Evolutionary conservation across 768 basidiomycete species (phyloP), one percentile per base, ranked within the genome.

Genomic region (Cystofilobasidium ferigula): DNA sequence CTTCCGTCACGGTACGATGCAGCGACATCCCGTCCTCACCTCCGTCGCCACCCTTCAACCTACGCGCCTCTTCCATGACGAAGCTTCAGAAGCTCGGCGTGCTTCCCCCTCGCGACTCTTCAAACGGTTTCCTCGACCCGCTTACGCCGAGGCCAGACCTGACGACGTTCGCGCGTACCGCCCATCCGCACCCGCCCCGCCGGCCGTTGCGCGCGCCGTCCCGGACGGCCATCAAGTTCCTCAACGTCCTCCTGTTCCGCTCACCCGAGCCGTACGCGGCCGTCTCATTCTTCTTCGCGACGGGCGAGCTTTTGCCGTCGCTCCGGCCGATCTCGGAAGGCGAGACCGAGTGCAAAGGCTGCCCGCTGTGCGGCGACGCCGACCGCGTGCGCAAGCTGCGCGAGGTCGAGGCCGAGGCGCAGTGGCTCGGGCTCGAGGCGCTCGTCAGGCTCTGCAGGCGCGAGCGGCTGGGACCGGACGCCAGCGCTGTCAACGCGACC

Each of bases 61-160:
- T 67, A 12, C 59, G 65, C n/a, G 59, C 59, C 18, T 61, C 65
- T 12, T 67, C 60, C n/a, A 26, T 67, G 34, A 51, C 51, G 53
- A 67, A 67, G 30, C 60, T 67, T 22, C 36, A 61, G 34, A 61
- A 61, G 59, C 60, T 67, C 22, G 65, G 65, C 20, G 32, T 67
- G 16, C 53, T 67, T 24, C 65, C 65, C 2, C 61, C 65, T 18
- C 48, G 38, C n/a, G 40, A 40, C 6, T 53, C 53, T 22, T 28
- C 47, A 14, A 30, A 38, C 3, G 58, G 58, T 30, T 60, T 60
- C 40, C 51, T 43, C 30, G 58, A 28, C 24, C 58, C 58, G 24
- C 26, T 26, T 4, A 60, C 58, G 4, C 58, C 58, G 8, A 5
- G 38, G 24, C 38, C 58, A 24, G 58, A 40, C 14, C 38, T 32